A percentile compares a stretch with the other conserved stretches of the same genome.
These are phyloP conservation scores for Heritiera fomes DNA, from an alignment of 345 rosid genomes.

Conservation along the genomic window DNA sequence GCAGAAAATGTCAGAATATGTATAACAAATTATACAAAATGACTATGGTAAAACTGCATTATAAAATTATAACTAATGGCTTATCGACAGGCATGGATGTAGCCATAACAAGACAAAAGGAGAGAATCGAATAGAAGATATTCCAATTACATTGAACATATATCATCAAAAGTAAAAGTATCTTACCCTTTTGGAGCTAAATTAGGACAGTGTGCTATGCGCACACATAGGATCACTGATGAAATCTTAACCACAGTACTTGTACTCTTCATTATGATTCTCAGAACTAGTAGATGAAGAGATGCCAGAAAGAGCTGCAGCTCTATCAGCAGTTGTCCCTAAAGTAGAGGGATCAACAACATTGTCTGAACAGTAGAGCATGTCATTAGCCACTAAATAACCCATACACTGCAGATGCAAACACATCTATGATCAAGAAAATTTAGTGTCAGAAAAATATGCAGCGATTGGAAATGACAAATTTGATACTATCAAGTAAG, in stretches of 20 bases:
- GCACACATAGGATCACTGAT: constrained; percentile 54
- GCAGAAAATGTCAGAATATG: not conserved
- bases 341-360: constrained; percentile 37
- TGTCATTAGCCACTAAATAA: constrained; percentile 88
- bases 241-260: constrained; percentile 34
- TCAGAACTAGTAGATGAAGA: constrained; percentile 24
- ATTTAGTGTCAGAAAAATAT: constrained; percentile 4
- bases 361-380: constrained; percentile 59
- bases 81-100: not conserved
- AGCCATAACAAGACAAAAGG: not conserved
- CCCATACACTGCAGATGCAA: constrained; percentile 74
- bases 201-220: constrained; percentile 8
- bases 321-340: constrained; percentile 54
- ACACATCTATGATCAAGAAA: constrained; percentile 57
- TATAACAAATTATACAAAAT: not conserved
- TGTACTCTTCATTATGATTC: constrained; percentile 25
- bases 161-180: not conserved
- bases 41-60: not conserved
- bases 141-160: not conserved
- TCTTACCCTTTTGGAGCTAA: constrained; percentile 15
- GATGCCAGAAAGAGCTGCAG: constrained; percentile 40
- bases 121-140: not conserved
- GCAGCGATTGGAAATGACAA: not conserved
- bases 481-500: not conserved
- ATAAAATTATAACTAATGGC: not conserved